Conservation (phyloP, 208 protist species). For the Herpetomonas muscarum region DNA sequence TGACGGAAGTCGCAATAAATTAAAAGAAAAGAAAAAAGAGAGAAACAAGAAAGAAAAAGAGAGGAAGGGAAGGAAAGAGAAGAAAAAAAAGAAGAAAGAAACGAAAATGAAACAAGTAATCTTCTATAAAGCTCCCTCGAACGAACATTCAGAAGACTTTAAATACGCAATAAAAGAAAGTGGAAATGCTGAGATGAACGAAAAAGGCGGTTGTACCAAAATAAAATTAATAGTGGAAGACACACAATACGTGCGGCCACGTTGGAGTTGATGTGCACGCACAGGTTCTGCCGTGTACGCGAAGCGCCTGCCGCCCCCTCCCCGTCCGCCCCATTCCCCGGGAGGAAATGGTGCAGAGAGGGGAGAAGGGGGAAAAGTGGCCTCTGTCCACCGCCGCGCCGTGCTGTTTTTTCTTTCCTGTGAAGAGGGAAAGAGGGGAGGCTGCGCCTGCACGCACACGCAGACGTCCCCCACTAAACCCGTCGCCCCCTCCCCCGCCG, state of each 20-base stretch:
- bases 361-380: too few relatives aligned
- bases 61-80: background rate
- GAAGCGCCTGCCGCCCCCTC: too few relatives aligned
- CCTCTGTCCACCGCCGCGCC: too few relatives aligned
- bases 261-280: too few relatives aligned
- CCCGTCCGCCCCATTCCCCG: too few relatives aligned
- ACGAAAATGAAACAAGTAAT: background rate
- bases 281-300: too few relatives aligned
- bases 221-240: too few relatives aligned
- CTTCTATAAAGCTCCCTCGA: background rate
- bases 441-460: background rate
- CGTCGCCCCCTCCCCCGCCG: background rate
- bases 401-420: slow-evolving; percentile 1
- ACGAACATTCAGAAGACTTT: background rate
- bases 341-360: too few relatives aligned
- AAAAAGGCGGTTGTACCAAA: too few relatives aligned
- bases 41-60: background rate
- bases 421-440: slow-evolving; percentile 1
- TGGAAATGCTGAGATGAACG: too few relatives aligned
- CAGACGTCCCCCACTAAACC: background rate
- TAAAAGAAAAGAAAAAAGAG: slow-evolving; percentile 8
- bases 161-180: too few relatives aligned
- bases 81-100: slow-evolving; percentile 5
- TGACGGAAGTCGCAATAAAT: background rate
- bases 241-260: too few relatives aligned